Evolutionary conservation across 768 basidiomycete genomes (phyloP).

Genomic region (Naematelia encephala): DNA sequence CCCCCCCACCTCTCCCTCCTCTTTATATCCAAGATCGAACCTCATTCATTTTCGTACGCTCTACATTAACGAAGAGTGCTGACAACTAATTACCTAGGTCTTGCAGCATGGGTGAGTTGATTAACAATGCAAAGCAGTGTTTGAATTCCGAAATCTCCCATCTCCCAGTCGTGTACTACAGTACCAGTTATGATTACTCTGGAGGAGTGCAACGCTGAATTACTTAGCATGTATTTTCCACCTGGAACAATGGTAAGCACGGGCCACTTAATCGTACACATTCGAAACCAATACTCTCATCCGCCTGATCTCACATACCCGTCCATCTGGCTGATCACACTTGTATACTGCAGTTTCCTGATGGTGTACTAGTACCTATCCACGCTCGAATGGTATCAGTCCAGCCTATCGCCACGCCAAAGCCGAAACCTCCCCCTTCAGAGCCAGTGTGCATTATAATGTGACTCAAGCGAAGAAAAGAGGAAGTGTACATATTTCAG

Average conservation of each 20-base stretch:
- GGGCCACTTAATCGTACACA: background rate
- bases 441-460: conserved; percentile 34
- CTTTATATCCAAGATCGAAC: too few species aligned
- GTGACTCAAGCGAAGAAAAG: conserved; percentile 10
- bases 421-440: background rate
- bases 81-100: too few species aligned
- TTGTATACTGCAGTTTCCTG: conserved; percentile 27
- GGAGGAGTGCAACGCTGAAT: too few species aligned
- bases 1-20: background rate
- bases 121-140: background rate
- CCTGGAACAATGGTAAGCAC: conserved; percentile 43
- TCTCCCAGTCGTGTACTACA: too few species aligned
- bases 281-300: background rate
- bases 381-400: conserved; percentile 44
- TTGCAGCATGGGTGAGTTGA: conserved; percentile 17
- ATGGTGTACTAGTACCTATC: conserved; percentile 44
- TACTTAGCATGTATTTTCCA: conserved; percentile 37
- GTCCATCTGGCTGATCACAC: background rate
- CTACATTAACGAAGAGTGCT: too few species aligned
- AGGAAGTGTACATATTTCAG: too few species aligned
- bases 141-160: too few species aligned
- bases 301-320: background rate
- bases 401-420: conserved; percentile 32
- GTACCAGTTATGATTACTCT: too few species aligned
- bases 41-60: too few species aligned